phyloP scores from a whole-genome alignment of 108 stramenopile species.

The Skeletonema tropicum region DNA sequence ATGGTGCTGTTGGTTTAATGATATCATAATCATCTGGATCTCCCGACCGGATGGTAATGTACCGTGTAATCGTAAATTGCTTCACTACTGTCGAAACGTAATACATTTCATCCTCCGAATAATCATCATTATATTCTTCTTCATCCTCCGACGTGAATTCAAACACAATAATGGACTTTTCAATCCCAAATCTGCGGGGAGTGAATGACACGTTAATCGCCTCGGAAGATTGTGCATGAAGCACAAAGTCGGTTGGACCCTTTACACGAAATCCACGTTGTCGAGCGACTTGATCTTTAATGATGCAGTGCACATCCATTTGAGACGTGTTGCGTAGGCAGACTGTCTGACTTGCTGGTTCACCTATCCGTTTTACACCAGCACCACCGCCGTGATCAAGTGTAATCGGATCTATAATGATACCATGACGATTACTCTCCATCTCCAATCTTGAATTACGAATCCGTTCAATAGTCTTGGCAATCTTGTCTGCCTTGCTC shows the following conservation, averaged over 20 bases:
- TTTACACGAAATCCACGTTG: slow-evolving; percentile 18
- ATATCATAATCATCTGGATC: slow-evolving; percentile 45
- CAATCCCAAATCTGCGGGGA: slow-evolving; percentile 14
- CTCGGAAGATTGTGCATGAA: neutral
- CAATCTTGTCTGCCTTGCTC: slow-evolving; percentile 6
- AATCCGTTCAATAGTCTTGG: slow-evolving; percentile 21
- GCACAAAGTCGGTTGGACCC: neutral
- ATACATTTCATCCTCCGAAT: neutral
- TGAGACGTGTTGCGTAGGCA: slow-evolving; percentile 19
- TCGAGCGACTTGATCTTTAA: slow-evolving; percentile 9
- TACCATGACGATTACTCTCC: slow-evolving; percentile 31
- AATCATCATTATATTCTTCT: neutral
- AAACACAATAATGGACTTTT: slow-evolving; percentile 19
- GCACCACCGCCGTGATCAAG: neutral
- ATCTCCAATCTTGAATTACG: slow-evolving; percentile 12
- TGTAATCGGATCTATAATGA: slow-evolving; percentile 15
- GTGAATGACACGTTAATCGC: slow-evolving; percentile 1
- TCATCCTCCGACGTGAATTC: slow-evolving; percentile 12
- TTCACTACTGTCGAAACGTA: neutral
- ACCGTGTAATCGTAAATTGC: slow-evolving; percentile 29
- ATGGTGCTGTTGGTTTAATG: slow-evolving; percentile 42
- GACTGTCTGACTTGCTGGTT: neutral
- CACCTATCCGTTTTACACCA: neutral
- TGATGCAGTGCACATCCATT: slow-evolving; percentile 7
- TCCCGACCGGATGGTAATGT: slow-evolving; percentile 33